Evolutionary conservation across 176 grass and related monocot species (phyloP), one percentile per base, ranked within the genome.

Genomic region (Poa annua): DNA sequence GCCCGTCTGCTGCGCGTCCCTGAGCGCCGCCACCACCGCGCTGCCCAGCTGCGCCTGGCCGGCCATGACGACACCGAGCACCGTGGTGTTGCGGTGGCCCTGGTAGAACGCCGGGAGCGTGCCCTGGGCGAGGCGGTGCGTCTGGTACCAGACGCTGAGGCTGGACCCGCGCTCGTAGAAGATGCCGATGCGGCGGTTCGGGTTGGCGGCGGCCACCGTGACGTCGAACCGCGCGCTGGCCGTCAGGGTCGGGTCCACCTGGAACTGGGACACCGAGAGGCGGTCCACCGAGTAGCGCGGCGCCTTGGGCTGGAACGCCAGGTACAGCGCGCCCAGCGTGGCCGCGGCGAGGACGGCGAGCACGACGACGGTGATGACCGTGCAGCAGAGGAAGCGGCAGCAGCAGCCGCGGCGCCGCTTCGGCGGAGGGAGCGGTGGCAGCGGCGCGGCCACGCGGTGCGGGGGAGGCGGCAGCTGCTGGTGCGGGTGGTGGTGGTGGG

Each of bases 201-300:
- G 94, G 85, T 97, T 97, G 38, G 56, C 33, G 4, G 91, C 89
- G 17, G 91, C 94, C 54, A 97, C 94, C 11, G 87, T 90, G 11
- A 88, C 94, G 87, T 97, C 85, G 75, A 97, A 94, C 59, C 74
- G 32, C 10, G 91, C 91, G 1, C 60, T 83, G 4, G 89, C 94
- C 0, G 82, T 78, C 1, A 91, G 70, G 41, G 69, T 69, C 1
- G 84, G 39, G 82, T 90, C 82, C 3, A 88, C 65, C 14, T 47
- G 78, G 87, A 97, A 97, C 54, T 80, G 47, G 0, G 91, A 87
- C 4, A 97, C 86, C 11, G 74, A 12, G 6, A 97, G 84, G 6
- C 85, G 87, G 85, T 94, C 87, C 79, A 97, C 94, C 26, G 94
- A 94, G 81, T 97, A 97, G 2, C 87, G 90, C 2, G 94, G 94